Evolutionary conservation across 139 green algal species (phyloP).

Genomic region (Choricystis sp.): DNA sequence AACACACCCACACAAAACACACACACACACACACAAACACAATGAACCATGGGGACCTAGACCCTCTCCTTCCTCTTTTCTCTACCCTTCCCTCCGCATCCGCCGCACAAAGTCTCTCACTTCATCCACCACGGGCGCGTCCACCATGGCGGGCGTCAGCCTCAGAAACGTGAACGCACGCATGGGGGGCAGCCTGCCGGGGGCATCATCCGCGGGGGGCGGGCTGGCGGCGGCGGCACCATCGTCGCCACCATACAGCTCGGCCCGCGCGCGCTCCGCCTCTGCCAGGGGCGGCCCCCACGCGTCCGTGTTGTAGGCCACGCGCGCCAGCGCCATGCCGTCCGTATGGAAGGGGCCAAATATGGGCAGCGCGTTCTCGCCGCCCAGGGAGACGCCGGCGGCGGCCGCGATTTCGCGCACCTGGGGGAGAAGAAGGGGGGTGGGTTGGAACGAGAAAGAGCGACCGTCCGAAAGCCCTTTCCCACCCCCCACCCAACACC

Average conservation of each 20-base stretch:
- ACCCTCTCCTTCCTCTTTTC: too few species aligned
- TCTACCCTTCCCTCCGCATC: neutral
- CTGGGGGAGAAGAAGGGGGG: slow-evolving; percentile 44
- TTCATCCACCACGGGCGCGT: slow-evolving; percentile 6
- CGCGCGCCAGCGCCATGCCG: slow-evolving; percentile 41
- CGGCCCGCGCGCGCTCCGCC: neutral
- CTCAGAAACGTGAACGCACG: slow-evolving; percentile 69
- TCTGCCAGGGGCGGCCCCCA: slow-evolving; percentile 21
- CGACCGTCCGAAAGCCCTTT: neutral
- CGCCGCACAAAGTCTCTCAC: neutral
- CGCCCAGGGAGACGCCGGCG: slow-evolving; percentile 49
- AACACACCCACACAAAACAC: too few species aligned
- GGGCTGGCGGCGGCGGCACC: neutral
- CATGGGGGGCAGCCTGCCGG: slow-evolving; percentile 42
- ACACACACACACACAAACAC: too few species aligned
- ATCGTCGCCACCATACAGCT: neutral
- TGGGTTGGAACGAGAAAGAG: neutral
- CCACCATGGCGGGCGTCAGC: slow-evolving; percentile 53
- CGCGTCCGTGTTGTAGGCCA: slow-evolving; percentile 45
- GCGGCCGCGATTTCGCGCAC: slow-evolving; percentile 39
- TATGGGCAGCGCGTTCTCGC: slow-evolving; percentile 87
- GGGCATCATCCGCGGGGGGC: neutral
- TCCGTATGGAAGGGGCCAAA: slow-evolving; percentile 46
- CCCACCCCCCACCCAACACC: neutral
- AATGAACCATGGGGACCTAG: too few species aligned